A percentile compares a stretch with the other conserved stretches of the same genome.
Conservation (phyloP, 441 rosid species). For the Adansonia rubrostipa region DNA sequence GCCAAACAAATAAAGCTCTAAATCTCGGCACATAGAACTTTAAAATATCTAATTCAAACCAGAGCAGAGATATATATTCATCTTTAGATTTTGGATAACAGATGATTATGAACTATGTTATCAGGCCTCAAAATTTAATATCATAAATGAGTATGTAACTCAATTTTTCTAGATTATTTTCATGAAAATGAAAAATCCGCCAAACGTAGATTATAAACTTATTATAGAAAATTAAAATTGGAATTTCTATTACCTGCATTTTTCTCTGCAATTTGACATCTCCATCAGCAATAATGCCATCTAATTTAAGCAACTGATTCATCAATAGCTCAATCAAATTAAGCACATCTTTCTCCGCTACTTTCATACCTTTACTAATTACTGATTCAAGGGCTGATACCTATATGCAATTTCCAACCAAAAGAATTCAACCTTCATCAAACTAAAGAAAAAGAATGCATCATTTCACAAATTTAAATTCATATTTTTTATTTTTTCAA, state of each 20-base stretch:
- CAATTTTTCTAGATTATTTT: too few relatives aligned
- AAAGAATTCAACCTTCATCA: constrained; percentile 9
- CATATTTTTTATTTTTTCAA: too few relatives aligned
- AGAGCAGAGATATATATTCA: background rate
- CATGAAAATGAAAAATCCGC: too few relatives aligned
- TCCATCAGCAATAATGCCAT: constrained; percentile 81
- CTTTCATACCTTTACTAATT: constrained; percentile 70
- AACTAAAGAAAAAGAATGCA: too few relatives aligned
- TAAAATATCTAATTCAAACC: background rate
- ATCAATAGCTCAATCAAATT: constrained; percentile 74
- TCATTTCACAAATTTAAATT: too few relatives aligned
- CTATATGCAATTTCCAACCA: constrained; percentile 45
- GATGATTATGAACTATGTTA: background rate
- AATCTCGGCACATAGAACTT: background rate
- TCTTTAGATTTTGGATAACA: background rate
- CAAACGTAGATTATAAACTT: too few relatives aligned
- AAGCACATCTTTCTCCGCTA: constrained; percentile 72
- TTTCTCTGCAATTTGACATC: constrained; percentile 91
- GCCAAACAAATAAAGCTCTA: background rate
- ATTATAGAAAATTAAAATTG: too few relatives aligned
- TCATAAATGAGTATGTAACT: too few relatives aligned
- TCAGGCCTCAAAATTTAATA: too few relatives aligned
- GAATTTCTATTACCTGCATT: constrained; percentile 66
- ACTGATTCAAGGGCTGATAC: constrained; percentile 76
- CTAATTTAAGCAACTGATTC: constrained; percentile 89